Evolutionary conservation across 371 early-diverging fungal species (phyloP), one percentile per base, ranked within the genome.

Genomic region (Batkoa obscura): DNA sequence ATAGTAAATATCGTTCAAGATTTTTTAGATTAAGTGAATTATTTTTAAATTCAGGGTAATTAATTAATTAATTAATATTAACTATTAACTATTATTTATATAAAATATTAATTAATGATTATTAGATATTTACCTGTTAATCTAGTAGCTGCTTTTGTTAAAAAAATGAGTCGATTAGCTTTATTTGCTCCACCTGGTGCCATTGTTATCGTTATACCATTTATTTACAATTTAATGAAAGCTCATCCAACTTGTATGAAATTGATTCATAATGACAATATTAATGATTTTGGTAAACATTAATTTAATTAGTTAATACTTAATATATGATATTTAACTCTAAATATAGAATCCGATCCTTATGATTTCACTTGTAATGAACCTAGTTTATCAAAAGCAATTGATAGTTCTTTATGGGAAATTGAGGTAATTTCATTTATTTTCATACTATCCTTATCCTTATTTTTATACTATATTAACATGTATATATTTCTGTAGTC

Each of bases 321-420:
- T 50, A 35, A 35, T 45, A 31, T 31, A 30, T 8, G 12, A 57
- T 42, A 23, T 13, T 59, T 38, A 41, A 62, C 2, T 37, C 33
- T 62, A 3, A 58, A 62, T 23, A 64, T 68, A 57, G 59, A 64
- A 4, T 65, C 63, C 23, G 96, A 95, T 61, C 75, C 79, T 1
- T 95, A 78, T 61, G 63, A 72, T 47, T 68, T 75, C 54, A 60
- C 70, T 2, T 79, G 82, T 56, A 48, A 61, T 3, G 80, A 93
- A 61, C 92, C 90, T 5, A 78, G 78, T 59, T 76, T 87, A 58
- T 76, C 73, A 57, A 65, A 71, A n/a, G 94, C 94, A 0, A 59
- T 90, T 2, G 78, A 87, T 33, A 88, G 88, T 58, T 90, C 88
- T 5, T 67, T 95, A 52, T 95, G 96, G 96, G 96, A 95, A 66